A percentile compares a stretch with the other conserved stretches of the same genome.
Evolutionary conservation across 306 rosid species (phyloP).

Genomic region (Trifolium subterraneum): DNA sequence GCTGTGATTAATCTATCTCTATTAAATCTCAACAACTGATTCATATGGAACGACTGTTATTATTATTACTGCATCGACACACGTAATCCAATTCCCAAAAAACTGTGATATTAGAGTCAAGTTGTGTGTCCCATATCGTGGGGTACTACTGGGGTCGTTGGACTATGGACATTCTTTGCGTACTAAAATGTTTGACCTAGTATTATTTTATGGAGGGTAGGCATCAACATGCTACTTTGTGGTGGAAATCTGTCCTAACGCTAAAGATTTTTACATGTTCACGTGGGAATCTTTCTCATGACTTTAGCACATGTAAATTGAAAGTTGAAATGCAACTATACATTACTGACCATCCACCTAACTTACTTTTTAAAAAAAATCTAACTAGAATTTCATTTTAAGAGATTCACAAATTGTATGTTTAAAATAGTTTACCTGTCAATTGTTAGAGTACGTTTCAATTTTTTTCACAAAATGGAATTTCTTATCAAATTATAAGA

Average conservation of each 20-base stretch:
- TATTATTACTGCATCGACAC: too few species aligned
- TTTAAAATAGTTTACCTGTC: not conserved
- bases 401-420: not conserved
- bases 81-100: too few species aligned
- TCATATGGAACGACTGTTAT: too few species aligned
- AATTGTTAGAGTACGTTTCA: not conserved
- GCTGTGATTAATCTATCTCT: too few species aligned
- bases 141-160: not conserved
- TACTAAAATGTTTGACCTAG: conserved; percentile 29
- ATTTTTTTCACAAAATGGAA: not conserved
- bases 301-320: conserved; percentile 12
- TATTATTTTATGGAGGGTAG: not conserved
- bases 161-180: not conserved
- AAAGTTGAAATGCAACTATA: not conserved
- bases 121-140: not conserved
- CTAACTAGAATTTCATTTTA: not conserved
- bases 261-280: conserved; percentile 13
- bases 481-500: too few species aligned
- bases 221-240: conserved; percentile 6
- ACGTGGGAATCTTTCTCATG: not conserved
- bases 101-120: too few species aligned
- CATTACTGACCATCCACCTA: conserved; percentile 7
- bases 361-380: not conserved
- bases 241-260: not conserved
- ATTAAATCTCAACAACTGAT: too few species aligned